Evolutionary conservation across 1,284 basidiomycete species (phyloP).

Genomic region (Ceratobasidium sp.): DNA sequence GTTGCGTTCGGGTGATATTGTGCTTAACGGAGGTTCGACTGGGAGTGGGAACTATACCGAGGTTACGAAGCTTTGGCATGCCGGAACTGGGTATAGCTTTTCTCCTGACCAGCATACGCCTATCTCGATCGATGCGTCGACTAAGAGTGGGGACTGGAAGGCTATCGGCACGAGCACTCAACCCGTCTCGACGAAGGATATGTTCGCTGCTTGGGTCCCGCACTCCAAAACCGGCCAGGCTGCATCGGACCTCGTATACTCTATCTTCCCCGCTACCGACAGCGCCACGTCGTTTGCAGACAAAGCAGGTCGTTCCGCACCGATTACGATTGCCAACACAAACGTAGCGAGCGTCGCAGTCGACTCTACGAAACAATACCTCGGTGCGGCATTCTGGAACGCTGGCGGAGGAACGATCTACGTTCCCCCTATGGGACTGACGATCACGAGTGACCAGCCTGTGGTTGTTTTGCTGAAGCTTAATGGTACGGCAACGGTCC

Average conservation of each 20-base stretch:
- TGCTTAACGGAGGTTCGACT: slow-evolving; percentile 61
- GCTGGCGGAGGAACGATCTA: neutral
- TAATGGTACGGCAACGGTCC: neutral
- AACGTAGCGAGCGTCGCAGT: slow-evolving; percentile 29
- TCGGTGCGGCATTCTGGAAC: slow-evolving; percentile 42
- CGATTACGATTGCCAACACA: slow-evolving; percentile 24
- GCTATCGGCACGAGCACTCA: slow-evolving; percentile 71
- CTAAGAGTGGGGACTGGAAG: slow-evolving; percentile 71
- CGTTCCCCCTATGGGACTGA: slow-evolving; percentile 25
- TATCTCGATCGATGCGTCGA: slow-evolving; percentile 57
- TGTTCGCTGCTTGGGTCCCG: slow-evolving; percentile 73
- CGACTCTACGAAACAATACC: slow-evolving; percentile 2
- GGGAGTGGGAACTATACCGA: slow-evolving; percentile 53
- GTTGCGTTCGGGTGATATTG: slow-evolving; percentile 61
- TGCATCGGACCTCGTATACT: slow-evolving; percentile 63
- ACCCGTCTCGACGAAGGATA: slow-evolving; percentile 65
- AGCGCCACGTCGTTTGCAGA: slow-evolving; percentile 12
- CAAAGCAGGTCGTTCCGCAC: slow-evolving; percentile 11
- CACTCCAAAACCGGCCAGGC: slow-evolving; percentile 57
- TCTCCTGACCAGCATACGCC: slow-evolving; percentile 14
- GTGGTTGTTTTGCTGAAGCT: slow-evolving; percentile 16
- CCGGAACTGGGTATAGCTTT: slow-evolving; percentile 69
- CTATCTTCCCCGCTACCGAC: slow-evolving; percentile 63
- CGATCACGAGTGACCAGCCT: slow-evolving; percentile 4
- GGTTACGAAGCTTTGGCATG: slow-evolving; percentile 68